These are phyloP conservation scores for Aureobasidium sp. DNA, from an alignment of 2,329 filamentous ascomycete species.

Conservation along the genomic window DNA sequence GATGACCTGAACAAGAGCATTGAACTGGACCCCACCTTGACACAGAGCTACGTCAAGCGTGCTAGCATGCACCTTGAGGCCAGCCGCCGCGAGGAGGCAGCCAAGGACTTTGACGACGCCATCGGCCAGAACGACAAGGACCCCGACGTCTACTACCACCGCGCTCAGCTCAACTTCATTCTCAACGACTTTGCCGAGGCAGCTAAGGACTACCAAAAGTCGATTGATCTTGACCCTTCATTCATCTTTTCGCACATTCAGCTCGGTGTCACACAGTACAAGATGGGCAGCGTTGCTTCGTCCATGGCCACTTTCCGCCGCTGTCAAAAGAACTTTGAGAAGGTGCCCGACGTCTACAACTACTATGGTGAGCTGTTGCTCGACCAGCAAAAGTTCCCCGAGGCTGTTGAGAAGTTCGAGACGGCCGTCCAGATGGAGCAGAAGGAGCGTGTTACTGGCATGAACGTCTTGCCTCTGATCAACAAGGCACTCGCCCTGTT, in stretches of 20 bases:
- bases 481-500: slow-evolving; percentile 97
- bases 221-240: slow-evolving; percentile 87
- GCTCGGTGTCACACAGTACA: slow-evolving; percentile 98
- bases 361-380: slow-evolving; percentile 97
- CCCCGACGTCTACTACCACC: slow-evolving; percentile 98
- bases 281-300: slow-evolving; percentile 96
- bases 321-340: slow-evolving; percentile 97
- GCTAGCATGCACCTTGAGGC: slow-evolving; percentile 96
- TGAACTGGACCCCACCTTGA: slow-evolving; percentile 77
- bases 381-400: slow-evolving; percentile 90
- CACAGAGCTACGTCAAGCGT: slow-evolving; percentile 97
- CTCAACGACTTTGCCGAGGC: slow-evolving; percentile 87
- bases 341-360: slow-evolving; percentile 97
- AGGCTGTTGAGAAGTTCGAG: slow-evolving; percentile 97
- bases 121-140: slow-evolving; percentile 79
- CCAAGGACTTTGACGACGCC: slow-evolving; percentile 79
- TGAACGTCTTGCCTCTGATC: slow-evolving; percentile 96
- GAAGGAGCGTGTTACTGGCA: slow-evolving; percentile 82
- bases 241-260: slow-evolving; percentile 99
- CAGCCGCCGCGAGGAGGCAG: slow-evolving; percentile 76
- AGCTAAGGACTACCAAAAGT: slow-evolving; percentile 98
- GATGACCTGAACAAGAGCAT: slow-evolving; percentile 87
- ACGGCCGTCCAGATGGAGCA: slow-evolving; percentile 99
- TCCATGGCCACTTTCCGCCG: slow-evolving; percentile 97
- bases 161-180: slow-evolving; percentile 96